These are phyloP conservation scores for Trichoderma atrobrunneum DNA, from an alignment of 2,329 filamentous ascomycete species.

Conservation along the genomic window DNA sequence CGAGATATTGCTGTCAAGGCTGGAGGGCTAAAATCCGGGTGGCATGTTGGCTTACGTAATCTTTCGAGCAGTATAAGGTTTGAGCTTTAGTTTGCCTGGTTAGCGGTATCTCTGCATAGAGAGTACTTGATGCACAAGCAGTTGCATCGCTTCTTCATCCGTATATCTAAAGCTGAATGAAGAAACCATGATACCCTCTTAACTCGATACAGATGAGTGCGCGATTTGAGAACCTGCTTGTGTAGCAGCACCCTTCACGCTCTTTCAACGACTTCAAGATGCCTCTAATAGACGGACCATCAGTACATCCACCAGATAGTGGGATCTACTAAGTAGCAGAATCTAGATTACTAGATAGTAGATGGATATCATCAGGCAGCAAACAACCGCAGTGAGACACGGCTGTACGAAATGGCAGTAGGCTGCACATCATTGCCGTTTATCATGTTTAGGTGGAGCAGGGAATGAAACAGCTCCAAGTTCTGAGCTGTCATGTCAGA, in stretches of 20 bases:
- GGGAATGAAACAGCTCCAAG: neutral
- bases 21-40: neutral
- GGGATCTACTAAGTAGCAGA: neutral
- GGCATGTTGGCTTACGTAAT: neutral
- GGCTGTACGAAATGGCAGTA: no score
- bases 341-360: neutral
- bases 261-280: neutral
- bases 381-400: neutral
- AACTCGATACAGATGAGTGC: neutral
- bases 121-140: neutral
- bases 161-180: neutral
- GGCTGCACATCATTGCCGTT: neutral
- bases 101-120: neutral
- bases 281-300: neutral
- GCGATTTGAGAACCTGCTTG: neutral
- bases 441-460: neutral
- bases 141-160: neutral
- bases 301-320: neutral
- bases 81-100: neutral
- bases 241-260: neutral
- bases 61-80: neutral
- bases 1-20: neutral
- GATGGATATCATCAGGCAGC: neutral
- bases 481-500: neutral
- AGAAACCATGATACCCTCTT: neutral